Evolutionary conservation across 2,329 filamentous ascomycete genomes (phyloP).

Genomic region (Aspergillus fijiensis): DNA sequence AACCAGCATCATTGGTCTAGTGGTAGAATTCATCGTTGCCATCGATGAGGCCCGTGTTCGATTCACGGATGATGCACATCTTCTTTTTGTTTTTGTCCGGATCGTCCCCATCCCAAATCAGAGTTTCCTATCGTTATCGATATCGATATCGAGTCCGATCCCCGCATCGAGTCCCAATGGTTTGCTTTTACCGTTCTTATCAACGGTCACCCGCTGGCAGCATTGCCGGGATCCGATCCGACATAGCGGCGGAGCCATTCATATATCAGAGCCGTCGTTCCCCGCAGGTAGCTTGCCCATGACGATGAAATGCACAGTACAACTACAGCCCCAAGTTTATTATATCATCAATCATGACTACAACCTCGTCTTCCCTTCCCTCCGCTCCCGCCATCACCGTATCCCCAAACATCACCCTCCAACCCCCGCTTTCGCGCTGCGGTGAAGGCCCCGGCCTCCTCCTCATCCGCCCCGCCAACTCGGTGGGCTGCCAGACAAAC

Average conservation of each 20-base stretch:
- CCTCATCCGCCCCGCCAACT: slow-evolving; percentile 41
- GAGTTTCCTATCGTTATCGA: too few relatives aligned
- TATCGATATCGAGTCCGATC: too few relatives aligned
- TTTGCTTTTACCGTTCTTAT: too few relatives aligned
- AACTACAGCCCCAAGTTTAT: too few relatives aligned
- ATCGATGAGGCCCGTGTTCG: slow-evolving; percentile 50
- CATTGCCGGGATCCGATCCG: too few relatives aligned
- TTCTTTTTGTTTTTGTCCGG: not conserved
- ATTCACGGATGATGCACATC: slow-evolving; percentile 47
- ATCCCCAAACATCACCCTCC: slow-evolving; percentile 16
- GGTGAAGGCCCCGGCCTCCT: slow-evolving; percentile 52
- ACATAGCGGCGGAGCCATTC: too few relatives aligned
- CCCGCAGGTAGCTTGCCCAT: too few relatives aligned
- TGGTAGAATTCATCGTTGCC: slow-evolving; percentile 49
- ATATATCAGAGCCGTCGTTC: too few relatives aligned
- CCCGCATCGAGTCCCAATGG: too few relatives aligned
- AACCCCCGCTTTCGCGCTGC: slow-evolving; percentile 51
- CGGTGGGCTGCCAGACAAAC: slow-evolving; percentile 27
- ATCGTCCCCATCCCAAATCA: too few relatives aligned
- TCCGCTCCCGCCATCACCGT: slow-evolving; percentile 13
- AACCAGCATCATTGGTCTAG: slow-evolving; percentile 45
- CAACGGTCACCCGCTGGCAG: too few relatives aligned
- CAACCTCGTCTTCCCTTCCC: not conserved
- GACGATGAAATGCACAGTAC: too few relatives aligned
- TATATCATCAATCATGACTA: slow-evolving; percentile 1